Evolutionary conservation across 306 rosid species (phyloP), one percentile per base, ranked within the genome.

Genomic region (Rubus idaeus): DNA sequence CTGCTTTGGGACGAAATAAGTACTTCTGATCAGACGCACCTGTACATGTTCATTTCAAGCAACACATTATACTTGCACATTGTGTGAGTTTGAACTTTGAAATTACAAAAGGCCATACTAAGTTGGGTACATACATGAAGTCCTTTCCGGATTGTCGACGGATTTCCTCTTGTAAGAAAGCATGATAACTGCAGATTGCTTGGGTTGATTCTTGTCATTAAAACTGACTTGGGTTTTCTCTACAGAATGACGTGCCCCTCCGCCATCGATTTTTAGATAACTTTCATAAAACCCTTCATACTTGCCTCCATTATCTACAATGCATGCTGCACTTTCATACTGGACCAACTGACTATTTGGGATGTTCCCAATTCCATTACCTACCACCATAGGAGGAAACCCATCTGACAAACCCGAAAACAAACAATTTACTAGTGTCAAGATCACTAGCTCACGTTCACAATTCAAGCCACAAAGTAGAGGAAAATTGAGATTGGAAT

Each of bases 251-350:
- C 75, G 82, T 11, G 71, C 73, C 68, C 75, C 74, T 55, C 92
- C 44, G 9, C 68, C 97, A 75, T 89, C 93, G 11, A 91, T 83
- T 80, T 90, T 87, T 68, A 88, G 80, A 78, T 86, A 88, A 55
- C 96, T 94, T 77, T 89, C 96, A 78, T 90, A 94, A 79, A 80
- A 86, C 52, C 69, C 98, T 78, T 94, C 96, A 75, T 86, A 87
- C 64, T 81, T 80, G 55, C 81, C 40, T 62, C 87, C 90, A 68
- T 84, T 83, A 30, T 93, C 96, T 65, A 90, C 83, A 79, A 83
- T 72, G 82, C 97, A 80, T 39, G 96, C 89, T 50, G 88, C 85
- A 57, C 79, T 90, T 85, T 91, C 96, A 78, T 88, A 91, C 77
- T 94, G 97, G 50, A 89, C 62, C 80, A 89, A 8, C 66, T 91